phyloP scores from a whole-genome alignment of 1,139 yeast genomes.

The Suhomyces anneliseae region DNA sequence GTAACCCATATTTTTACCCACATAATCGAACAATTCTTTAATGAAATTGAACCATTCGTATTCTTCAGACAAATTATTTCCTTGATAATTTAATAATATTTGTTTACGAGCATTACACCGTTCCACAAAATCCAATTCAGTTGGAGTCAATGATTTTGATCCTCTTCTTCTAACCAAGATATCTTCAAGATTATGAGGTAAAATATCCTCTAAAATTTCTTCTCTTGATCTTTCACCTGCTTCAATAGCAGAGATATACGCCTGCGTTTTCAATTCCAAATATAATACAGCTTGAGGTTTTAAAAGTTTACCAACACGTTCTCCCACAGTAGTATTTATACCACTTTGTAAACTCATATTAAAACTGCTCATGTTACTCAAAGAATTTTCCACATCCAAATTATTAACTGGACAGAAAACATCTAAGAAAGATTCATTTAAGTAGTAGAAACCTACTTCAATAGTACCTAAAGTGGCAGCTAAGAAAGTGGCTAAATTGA shows the following conservation, averaged over 20 bases:
- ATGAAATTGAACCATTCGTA: constrained; percentile 76
- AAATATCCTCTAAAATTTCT: constrained; percentile 73
- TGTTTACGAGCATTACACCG: constrained; percentile 71
- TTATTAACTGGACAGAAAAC: constrained; percentile 72
- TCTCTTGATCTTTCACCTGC: constrained; percentile 66
- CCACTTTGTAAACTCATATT: constrained; percentile 41
- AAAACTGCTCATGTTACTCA: constrained; percentile 38
- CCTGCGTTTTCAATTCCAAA: constrained; percentile 90
- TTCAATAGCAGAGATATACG: constrained; percentile 84
- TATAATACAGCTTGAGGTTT: constrained; percentile 79
- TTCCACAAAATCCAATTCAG: constrained; percentile 68
- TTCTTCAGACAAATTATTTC: constrained; percentile 48
- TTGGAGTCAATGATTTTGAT: constrained; percentile 51
- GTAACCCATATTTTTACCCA: constrained; percentile 70
- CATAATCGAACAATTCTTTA: constrained; percentile 75
- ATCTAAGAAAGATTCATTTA: constrained; percentile 80
- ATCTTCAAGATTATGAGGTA: constrained; percentile 66
- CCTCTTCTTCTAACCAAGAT: constrained; percentile 50
- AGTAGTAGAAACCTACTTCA: constrained; percentile 83
- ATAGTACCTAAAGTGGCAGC: constrained; percentile 81
- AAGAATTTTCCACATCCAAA: constrained; percentile 43
- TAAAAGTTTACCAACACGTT: constrained; percentile 57
- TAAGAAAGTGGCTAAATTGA: constrained; percentile 82
- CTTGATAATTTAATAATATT: constrained; percentile 52
- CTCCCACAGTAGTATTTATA: constrained; percentile 39